phyloP scores from a whole-genome alignment of 495 filamentous ascomycete genomes.

The Penicillium steckii region DNA sequence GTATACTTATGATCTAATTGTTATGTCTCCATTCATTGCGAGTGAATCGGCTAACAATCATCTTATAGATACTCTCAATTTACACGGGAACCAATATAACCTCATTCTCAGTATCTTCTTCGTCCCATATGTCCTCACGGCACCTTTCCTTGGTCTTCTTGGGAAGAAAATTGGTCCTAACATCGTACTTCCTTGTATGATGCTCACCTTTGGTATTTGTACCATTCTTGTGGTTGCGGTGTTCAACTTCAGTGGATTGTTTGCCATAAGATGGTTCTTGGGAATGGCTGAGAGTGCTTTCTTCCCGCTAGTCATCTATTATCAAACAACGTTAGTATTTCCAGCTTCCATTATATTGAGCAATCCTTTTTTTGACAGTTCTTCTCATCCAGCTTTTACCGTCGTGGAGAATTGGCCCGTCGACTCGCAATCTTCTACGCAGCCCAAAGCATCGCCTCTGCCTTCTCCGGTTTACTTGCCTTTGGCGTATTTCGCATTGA shows the following conservation, averaged over 20 bases:
- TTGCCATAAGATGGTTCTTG: constrained; percentile 56
- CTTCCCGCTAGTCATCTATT: constrained; percentile 67
- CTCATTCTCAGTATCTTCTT: constrained; percentile 72
- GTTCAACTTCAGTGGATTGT: constrained; percentile 64
- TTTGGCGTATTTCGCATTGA: constrained; percentile 77
- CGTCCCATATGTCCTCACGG: constrained; percentile 72
- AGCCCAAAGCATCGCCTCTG: constrained; percentile 69
- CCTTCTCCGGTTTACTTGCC: constrained; percentile 70
- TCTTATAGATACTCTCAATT: constrained; percentile 43
- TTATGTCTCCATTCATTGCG: background rate
- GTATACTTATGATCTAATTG: constrained; percentile 16
- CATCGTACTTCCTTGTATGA: constrained; percentile 63
- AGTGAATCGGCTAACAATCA: background rate
- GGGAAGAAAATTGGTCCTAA: constrained; percentile 67
- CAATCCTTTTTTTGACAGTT: too few relatives aligned
- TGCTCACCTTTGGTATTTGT: constrained; percentile 63
- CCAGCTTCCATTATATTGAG: background rate
- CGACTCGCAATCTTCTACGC: constrained; percentile 80
- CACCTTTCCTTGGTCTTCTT: constrained; percentile 63
- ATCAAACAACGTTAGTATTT: constrained; percentile 43
- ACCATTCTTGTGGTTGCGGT: constrained; percentile 55
- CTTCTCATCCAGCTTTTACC: constrained; percentile 54
- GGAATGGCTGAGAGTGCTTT: constrained; percentile 74
- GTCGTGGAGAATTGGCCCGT: constrained; percentile 71
- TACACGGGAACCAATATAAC: constrained; percentile 67